Base-by-base conservation (phyloP, 1,139 yeast species). In the Yamadazyma buinensis region DNA sequence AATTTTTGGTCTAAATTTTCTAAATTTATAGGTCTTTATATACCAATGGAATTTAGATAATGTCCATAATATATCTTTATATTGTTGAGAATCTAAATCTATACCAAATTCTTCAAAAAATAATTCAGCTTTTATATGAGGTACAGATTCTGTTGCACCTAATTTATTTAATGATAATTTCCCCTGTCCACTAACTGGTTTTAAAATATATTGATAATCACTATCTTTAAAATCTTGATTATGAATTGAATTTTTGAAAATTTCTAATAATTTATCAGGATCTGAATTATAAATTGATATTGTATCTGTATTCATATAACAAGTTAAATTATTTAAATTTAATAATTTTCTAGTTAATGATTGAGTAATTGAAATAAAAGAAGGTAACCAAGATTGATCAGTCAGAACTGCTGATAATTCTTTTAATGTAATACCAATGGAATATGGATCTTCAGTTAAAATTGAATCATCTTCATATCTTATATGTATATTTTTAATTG, bases 331-430 rank as follows among this genome's bases (percentile, higher is more conserved):
- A 40, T 82, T 78, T 43, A 94, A 69, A 1, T 85, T 83, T 26
- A 92, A 64, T 33, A 94, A 65, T 54, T 94, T 94, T 49, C 86
- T 77, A 1, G 97, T 80, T 34, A 82, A 67, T 10, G 69, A 57
- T 25, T 80, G 79, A 3, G 86, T 71, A 23, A 83, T 80, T 6
- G 92, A 76, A 27, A 92, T 83, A 54, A 92, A 92, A 18, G 84
- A 81, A 2, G 95, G 95, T 15, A 71, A 61, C 98, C 98, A 94
- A 24, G 75, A 64, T 21, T 75, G 80, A 56, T 90, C 92, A 0
- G 97, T 82, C 0, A 97, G 86, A 0, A 87, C 84, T 0, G 97
- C 98, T 0, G 97, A 87, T 30, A 94, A 67, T 57, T 94, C 97
- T 32, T 77, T 75, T 36, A 94, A 69, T 0, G 95, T 83, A 15